Conservation (phyloP, 805 yeast species). For the Sugiyamaella mastotermitis region DNA sequence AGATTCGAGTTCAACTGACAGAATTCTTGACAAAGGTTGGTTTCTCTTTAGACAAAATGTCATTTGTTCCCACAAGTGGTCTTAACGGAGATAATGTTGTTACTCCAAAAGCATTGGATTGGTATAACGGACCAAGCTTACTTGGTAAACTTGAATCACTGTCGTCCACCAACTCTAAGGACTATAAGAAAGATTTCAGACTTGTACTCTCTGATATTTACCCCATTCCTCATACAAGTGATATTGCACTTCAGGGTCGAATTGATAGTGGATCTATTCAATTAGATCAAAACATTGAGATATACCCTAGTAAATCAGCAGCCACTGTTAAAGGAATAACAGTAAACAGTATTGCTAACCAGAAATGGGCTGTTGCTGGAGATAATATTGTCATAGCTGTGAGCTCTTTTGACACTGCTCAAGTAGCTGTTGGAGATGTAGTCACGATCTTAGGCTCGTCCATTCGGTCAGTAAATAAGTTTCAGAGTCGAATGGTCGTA, state of each 20-base stretch:
- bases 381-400: conserved; percentile 47
- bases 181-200: conserved; percentile 41
- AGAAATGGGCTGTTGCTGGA: conserved; percentile 43
- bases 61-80: conserved; percentile 66
- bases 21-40: conserved; percentile 51
- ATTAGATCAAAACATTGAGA: conserved; percentile 57
- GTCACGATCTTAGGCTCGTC: conserved; percentile 43
- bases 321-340: conserved; percentile 23
- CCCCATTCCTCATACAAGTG: conserved; percentile 42
- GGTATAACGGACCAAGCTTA: conserved; percentile 44
- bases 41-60: conserved; percentile 35
- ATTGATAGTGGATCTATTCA: conserved; percentile 63
- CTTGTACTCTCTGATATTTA: conserved; percentile 60
- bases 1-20: conserved; percentile 43
- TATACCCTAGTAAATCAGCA: conserved; percentile 43
- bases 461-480: conserved; percentile 42
- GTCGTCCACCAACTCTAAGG: conserved; percentile 20
- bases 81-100: conserved; percentile 61
- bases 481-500: conserved; percentile 51
- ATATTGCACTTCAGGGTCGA: conserved; percentile 56
- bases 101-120: conserved; percentile 32
- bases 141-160: conserved; percentile 19
- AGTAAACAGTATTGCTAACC: conserved; percentile 13
- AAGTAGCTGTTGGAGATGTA: conserved; percentile 63
- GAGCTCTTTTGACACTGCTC: conserved; percentile 32